Percentiles rank a stretch among this genome's conserved stretches.
These are phyloP conservation scores for Xerocomellus amylosporus DNA, from an alignment of 768 basidiomycete genomes.

Conservation along the genomic window DNA sequence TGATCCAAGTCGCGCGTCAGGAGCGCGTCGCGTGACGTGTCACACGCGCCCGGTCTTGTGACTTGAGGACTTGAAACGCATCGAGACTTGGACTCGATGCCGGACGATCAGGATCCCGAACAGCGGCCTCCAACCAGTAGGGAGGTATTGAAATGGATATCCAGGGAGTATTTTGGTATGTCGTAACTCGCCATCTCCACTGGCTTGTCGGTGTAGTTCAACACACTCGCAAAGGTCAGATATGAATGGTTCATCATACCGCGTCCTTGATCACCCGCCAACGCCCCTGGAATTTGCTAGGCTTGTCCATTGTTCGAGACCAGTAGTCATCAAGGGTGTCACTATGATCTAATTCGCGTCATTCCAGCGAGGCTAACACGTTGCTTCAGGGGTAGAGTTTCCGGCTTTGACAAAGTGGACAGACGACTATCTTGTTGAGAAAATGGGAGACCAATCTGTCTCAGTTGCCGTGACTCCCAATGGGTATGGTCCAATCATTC, in stretches of 20 bases:
- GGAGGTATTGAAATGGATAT: conserved; percentile 35
- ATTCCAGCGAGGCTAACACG: background rate
- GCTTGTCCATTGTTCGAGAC: conserved; percentile 65
- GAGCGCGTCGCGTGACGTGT: conserved; percentile 29
- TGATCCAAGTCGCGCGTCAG: background rate
- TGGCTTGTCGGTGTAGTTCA: background rate
- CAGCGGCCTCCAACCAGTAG: conserved; percentile 12
- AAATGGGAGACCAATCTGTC: conserved; percentile 52
- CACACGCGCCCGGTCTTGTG: conserved; percentile 10
- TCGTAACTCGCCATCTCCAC: background rate
- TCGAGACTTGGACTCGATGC: background rate
- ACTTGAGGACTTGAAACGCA: background rate
- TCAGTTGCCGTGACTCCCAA: conserved; percentile 83
- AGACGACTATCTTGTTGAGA: conserved; percentile 54
- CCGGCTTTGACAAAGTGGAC: conserved; percentile 60
- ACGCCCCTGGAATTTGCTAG: conserved; percentile 67
- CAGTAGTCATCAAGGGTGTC: conserved; percentile 71
- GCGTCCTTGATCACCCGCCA: conserved; percentile 53
- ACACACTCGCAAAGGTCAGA: conserved; percentile 36
- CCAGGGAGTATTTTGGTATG: conserved; percentile 36
- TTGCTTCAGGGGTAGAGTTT: conserved; percentile 44
- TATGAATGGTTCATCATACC: conserved; percentile 54
- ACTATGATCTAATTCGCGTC: background rate
- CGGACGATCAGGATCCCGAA: conserved; percentile 8
- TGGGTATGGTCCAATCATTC: conserved; percentile 49